Conservation (phyloP, 352 stramenopile genomes). For the Plasmopara halstedii region DNA sequence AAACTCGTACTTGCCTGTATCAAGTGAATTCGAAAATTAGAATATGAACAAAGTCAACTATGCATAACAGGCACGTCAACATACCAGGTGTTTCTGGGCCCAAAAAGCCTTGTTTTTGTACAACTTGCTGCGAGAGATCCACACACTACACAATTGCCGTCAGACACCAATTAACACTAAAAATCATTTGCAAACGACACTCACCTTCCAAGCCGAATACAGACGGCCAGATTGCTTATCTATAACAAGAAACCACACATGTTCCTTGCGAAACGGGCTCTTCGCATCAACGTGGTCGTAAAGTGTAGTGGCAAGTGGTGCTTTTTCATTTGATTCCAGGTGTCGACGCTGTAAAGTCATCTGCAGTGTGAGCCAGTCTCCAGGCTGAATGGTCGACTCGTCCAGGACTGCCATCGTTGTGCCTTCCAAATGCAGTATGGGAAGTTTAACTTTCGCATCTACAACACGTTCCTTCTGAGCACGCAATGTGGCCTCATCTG, state of each 20-base stretch:
- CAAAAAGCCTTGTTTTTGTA: conserved; percentile 52
- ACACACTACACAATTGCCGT: conserved; percentile 23
- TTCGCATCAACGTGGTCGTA: conserved; percentile 64
- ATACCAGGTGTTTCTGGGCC: conserved; percentile 50
- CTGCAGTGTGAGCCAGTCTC: conserved; percentile 73
- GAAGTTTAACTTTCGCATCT: conserved; percentile 20
- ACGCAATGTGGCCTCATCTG: conserved; percentile 47
- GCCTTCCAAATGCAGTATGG: conserved; percentile 23
- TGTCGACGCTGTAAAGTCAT: conserved; percentile 46
- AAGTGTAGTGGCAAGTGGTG: conserved; percentile 51
- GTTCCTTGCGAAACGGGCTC: conserved; percentile 65
- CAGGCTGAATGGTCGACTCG: conserved; percentile 58
- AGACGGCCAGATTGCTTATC: conserved; percentile 52
- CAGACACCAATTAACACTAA: conserved; percentile 1
- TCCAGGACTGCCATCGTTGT: conserved; percentile 52
- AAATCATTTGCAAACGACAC: not conserved
- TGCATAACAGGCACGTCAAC: too few species aligned
- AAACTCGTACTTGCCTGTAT: conserved; percentile 58
- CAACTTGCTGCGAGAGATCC: conserved; percentile 43
- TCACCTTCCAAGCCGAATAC: conserved; percentile 63
- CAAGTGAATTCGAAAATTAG: conserved; percentile 1
- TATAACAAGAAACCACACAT: conserved; percentile 62
- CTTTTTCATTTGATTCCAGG: conserved; percentile 27
- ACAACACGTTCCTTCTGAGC: conserved; percentile 45
- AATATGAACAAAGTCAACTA: not conserved